A percentile compares a stretch with the other conserved stretches of the same genome.
phyloP scores from a whole-genome alignment of 176 grass and related monocot species.

The Neostapfia colusana region DNA sequence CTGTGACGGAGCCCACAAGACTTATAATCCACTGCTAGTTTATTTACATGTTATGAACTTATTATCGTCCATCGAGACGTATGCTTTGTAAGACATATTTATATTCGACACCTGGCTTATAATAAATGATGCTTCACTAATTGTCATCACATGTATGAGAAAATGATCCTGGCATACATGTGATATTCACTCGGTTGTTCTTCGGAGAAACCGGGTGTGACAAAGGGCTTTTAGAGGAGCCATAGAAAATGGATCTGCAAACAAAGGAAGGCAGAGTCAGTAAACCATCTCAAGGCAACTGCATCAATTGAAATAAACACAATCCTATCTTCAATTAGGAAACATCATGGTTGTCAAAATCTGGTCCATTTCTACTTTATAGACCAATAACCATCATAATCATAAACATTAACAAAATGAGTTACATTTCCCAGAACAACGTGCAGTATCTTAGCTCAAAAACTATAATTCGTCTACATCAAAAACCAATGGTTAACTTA shows the following conservation, averaged over 20 bases:
- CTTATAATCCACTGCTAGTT: too few relatives aligned
- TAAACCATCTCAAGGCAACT: conserved; percentile 30
- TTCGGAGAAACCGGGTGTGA: too few relatives aligned
- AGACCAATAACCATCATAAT: neutral
- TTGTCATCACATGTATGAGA: too few relatives aligned
- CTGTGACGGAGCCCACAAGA: too few relatives aligned
- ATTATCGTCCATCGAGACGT: too few relatives aligned
- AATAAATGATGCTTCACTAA: too few relatives aligned
- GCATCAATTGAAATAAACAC: neutral
- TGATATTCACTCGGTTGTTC: too few relatives aligned
- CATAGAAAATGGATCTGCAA: conserved; percentile 93
- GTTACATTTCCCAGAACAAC: neutral
- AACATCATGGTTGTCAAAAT: neutral
- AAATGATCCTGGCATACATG: too few relatives aligned
- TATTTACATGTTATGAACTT: too few relatives aligned
- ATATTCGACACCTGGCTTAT: too few relatives aligned
- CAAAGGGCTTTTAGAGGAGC: conserved; percentile 85
- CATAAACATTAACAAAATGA: conserved; percentile 1
- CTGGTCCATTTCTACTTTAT: neutral
- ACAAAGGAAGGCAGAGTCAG: conserved; percentile 35
- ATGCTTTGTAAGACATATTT: too few relatives aligned
- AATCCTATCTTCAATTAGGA: conserved; percentile 15
- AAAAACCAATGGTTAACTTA: conserved; percentile 1
- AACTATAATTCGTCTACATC: neutral
- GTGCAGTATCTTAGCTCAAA: neutral